Percentiles rank a stretch among this genome's conserved stretches.
These are phyloP conservation scores for Dissoconium aciculare DNA, from an alignment of 2,329 filamentous ascomycete species.

Conservation along the genomic window DNA sequence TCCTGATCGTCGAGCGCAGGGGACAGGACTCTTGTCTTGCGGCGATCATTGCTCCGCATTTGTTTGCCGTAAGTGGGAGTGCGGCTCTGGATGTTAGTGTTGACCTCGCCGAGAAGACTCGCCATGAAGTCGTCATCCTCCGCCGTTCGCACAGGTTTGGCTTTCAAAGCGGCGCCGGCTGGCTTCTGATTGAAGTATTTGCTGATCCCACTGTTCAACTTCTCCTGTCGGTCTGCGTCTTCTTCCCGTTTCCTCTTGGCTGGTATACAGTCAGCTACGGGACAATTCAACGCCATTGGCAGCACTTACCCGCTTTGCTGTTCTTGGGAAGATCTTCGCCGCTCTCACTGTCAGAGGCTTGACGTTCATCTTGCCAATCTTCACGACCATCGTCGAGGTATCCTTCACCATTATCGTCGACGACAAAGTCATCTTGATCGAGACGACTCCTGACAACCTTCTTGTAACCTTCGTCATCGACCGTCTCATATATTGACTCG, in stretches of 20 bases:
- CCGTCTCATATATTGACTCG: conserved; percentile 79
- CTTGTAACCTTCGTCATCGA: conserved; percentile 95
- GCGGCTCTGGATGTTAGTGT: conserved; percentile 53
- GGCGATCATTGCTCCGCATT: conserved; percentile 59
- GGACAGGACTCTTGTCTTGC: conserved; percentile 66
- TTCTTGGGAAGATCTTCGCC: conserved; percentile 49
- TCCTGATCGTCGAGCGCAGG: conserved; percentile 47
- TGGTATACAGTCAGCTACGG: conserved; percentile 23
- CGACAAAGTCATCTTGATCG: conserved; percentile 92
- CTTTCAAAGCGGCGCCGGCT: conserved; percentile 48
- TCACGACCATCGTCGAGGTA: conserved; percentile 94
- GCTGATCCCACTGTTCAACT: conserved; percentile 79
- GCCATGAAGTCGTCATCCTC: conserved; percentile 82
- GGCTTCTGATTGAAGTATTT: conserved; percentile 82
- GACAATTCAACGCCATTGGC: background rate
- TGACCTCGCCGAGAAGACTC: conserved; percentile 72
- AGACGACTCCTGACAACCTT: conserved; percentile 80
- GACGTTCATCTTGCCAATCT: conserved; percentile 67
- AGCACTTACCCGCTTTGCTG: conserved; percentile 41
- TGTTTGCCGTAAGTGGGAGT: conserved; percentile 41
- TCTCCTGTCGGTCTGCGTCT: conserved; percentile 69
- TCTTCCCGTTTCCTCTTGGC: conserved; percentile 81
- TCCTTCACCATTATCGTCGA: conserved; percentile 93
- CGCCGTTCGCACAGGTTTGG: conserved; percentile 46
- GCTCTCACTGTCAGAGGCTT: conserved; percentile 57